These are phyloP conservation scores for Dionaea muscipula DNA, from an alignment of 179 eudicot genomes.

Conservation along the genomic window DNA sequence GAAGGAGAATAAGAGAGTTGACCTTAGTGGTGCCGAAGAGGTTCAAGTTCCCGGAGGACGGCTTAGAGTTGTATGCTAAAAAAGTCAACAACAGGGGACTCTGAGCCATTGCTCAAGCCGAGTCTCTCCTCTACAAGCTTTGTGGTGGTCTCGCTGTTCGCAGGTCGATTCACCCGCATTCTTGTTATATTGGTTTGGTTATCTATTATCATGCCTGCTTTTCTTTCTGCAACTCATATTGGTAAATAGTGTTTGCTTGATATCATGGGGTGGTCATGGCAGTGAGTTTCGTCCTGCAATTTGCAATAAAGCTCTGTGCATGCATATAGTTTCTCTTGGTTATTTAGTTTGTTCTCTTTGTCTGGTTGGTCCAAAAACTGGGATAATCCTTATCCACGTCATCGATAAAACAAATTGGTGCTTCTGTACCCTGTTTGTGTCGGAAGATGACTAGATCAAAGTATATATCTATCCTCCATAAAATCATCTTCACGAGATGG, in stretches of 20 bases:
- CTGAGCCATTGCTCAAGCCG: constrained; percentile 50
- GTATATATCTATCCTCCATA: constrained; percentile 13
- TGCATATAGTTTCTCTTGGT: no score
- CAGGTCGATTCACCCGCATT: no score
- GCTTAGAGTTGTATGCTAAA: constrained; percentile 45
- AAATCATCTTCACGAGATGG: constrained; percentile 18
- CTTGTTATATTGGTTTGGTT: background rate
- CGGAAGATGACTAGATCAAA: constrained; percentile 23
- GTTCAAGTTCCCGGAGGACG: constrained; percentile 47
- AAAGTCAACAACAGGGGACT: constrained; percentile 51
- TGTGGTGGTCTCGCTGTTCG: constrained; percentile 54
- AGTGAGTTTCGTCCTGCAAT: no score
- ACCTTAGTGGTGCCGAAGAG: constrained; percentile 46
- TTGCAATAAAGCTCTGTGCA: no score
- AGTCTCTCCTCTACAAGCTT: constrained; percentile 47
- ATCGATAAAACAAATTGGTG: constrained; percentile 27
- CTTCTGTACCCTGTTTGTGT: constrained; percentile 17
- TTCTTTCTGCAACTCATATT: background rate
- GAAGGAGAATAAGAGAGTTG: constrained; percentile 45
- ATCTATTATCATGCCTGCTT: no score
- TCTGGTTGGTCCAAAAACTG: background rate
- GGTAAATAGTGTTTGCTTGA: no score
- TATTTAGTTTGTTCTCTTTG: background rate
- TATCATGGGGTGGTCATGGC: no score
- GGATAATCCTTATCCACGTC: constrained; percentile 19